Conservation (phyloP, 1,139 yeast species). For the Saccharomyces hybrid region DNA sequence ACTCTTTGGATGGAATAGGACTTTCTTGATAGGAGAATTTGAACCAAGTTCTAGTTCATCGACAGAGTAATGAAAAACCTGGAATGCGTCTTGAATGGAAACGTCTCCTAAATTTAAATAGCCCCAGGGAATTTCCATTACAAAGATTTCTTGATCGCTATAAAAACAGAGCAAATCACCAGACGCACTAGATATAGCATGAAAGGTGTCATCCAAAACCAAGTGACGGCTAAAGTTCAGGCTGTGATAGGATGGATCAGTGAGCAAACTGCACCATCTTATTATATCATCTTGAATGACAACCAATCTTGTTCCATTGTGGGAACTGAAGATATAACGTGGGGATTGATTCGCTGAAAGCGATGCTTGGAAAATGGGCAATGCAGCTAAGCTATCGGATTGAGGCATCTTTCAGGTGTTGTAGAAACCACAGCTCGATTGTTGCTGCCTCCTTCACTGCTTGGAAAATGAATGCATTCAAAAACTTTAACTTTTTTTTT, state of each 20-base stretch:
- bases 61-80: conserved; percentile 10
- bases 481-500: not conserved
- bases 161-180: conserved; percentile 40
- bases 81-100: conserved; percentile 18
- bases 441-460: not conserved
- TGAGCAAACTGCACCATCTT: conserved; percentile 20
- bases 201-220: conserved; percentile 13
- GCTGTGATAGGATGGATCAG: not conserved
- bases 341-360: not conserved
- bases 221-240: not conserved
- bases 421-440: not conserved
- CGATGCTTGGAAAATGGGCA: not conserved
- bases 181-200: conserved; percentile 31
- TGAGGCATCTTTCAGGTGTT: not conserved
- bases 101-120: conserved; percentile 10
- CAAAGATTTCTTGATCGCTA: conserved; percentile 32
- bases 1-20: conserved; percentile 41
- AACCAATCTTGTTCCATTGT: conserved; percentile 16
- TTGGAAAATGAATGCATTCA: conserved; percentile 11
- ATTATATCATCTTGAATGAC: conserved; percentile 14
- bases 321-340: conserved; percentile 14
- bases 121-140: conserved; percentile 29
- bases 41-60: conserved; percentile 2
- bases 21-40: conserved; percentile 19
- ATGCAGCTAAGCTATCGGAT: not conserved